Base-by-base conservation (phyloP, 345 rosid species). In the Acer negundo region DNA sequence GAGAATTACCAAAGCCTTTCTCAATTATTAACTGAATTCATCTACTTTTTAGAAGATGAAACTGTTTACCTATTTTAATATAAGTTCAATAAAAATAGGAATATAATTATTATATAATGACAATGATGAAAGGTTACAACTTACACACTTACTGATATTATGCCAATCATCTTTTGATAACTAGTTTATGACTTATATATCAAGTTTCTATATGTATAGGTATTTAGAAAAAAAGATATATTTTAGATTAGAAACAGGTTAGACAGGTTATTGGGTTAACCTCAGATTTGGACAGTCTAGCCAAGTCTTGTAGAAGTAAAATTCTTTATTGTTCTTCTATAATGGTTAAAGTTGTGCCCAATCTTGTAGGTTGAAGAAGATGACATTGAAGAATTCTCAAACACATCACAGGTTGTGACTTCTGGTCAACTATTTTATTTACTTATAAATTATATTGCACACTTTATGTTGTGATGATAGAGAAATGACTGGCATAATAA, bases 361-460 rank as follows among this genome's bases (percentile, higher is more conserved):
- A 62, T 55, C 20, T 75, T 85, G 87, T 65, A 90, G 93, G 82
- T 75, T 58, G 89, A 84, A 67, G 87, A 80, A 40, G 91, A 84
- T 13, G 84, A 81, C 78, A 82, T 85, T 69, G 85, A 87, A 79
- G 87, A 84, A 77, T 77, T 80, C 67, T 83, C 91, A 51, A 85
- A 81, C 87, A 67, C 87, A 67, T 79, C 89, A 9, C 75, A 86
- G 93, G 93, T 86, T 86, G 67, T 22, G 74, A 42, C 8, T 65
- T 77, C 26, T 22, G 19, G 0, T 35, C 24, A 9, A 75, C 53
- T 31, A 67, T 28, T 28, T 28, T 28, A 22, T 77, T 19, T 4
- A 10, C 19, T 58, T 38, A 22, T 68, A 1, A 6, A 40, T 35
- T 80, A 53, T 62, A 7, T 28, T 53, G 24, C 55, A 35, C 7